Evolutionary conservation across 768 basidiomycete species (phyloP).

Genomic region (Kwoniella sp.): DNA sequence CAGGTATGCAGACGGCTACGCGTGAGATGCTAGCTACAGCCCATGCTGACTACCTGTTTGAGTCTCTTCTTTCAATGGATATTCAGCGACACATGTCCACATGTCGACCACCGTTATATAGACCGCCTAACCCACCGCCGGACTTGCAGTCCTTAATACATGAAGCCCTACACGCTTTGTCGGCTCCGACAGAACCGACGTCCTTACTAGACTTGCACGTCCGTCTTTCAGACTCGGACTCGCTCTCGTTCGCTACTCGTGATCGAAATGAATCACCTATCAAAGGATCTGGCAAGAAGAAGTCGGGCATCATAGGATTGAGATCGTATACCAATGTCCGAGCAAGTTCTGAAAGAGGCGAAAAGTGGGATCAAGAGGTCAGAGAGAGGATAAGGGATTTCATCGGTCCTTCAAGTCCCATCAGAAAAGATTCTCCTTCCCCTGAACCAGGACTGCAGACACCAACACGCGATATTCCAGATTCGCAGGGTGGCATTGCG

Average conservation of each 20-base stretch:
- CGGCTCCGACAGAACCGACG: constrained; percentile 18
- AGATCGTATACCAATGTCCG: constrained; percentile 30
- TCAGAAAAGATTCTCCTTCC: background rate
- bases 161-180: constrained; percentile 26
- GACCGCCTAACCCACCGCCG: constrained; percentile 44
- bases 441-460: background rate
- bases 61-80: background rate
- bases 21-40: no score
- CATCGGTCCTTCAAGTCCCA: constrained; percentile 27
- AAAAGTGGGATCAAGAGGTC: constrained; percentile 39
- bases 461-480: background rate
- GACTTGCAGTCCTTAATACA: constrained; percentile 35
- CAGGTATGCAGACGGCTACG: no score
- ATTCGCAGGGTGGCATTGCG: background rate
- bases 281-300: constrained; percentile 8
- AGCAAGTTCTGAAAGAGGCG: constrained; percentile 29
- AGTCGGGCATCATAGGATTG: constrained; percentile 4
- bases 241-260: background rate
- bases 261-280: background rate
- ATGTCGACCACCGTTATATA: constrained; percentile 41
- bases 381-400: constrained; percentile 25
- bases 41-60: no score
- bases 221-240: constrained; percentile 5
- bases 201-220: constrained; percentile 41
- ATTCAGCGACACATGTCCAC: constrained; percentile 43